Evolutionary conservation across 1,139 yeast species (phyloP).

Genomic region (Candida sojae): DNA sequence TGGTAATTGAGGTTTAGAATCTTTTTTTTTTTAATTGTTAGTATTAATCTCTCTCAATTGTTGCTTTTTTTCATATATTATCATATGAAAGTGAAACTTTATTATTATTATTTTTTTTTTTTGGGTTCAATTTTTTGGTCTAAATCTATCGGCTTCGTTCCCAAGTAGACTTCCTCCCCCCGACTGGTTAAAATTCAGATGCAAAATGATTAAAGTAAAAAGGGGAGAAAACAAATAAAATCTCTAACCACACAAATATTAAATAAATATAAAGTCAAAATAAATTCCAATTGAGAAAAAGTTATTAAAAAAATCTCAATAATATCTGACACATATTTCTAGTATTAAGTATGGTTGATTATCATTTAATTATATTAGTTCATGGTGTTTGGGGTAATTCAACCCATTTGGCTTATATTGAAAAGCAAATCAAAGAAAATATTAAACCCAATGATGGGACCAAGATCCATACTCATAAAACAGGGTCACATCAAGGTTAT

Average conservation of each 20-base stretch:
- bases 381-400: constrained; percentile 85
- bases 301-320: background rate
- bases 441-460: constrained; percentile 14
- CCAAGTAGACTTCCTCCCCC: too few relatives aligned
- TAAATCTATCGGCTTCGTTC: background rate
- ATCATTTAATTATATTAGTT: constrained; percentile 68
- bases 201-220: background rate
- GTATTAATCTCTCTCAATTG: too few relatives aligned
- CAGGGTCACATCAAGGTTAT: constrained; percentile 65
- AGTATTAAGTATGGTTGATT: constrained; percentile 15
- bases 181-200: background rate
- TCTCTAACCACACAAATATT: background rate
- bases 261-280: too few relatives aligned
- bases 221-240: background rate
- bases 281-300: background rate
- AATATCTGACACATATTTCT: too few relatives aligned
- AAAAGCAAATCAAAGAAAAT: constrained; percentile 35
- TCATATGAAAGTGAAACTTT: background rate
- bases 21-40: too few relatives aligned
- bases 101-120: background rate
- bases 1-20: too few relatives aligned
- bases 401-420: constrained; percentile 63
- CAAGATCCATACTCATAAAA: constrained; percentile 51
- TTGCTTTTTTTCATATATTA: too few relatives aligned
- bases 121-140: background rate